Conservation (phyloP, 441 rosid species). For the Euphorbia celastroides region DNA sequence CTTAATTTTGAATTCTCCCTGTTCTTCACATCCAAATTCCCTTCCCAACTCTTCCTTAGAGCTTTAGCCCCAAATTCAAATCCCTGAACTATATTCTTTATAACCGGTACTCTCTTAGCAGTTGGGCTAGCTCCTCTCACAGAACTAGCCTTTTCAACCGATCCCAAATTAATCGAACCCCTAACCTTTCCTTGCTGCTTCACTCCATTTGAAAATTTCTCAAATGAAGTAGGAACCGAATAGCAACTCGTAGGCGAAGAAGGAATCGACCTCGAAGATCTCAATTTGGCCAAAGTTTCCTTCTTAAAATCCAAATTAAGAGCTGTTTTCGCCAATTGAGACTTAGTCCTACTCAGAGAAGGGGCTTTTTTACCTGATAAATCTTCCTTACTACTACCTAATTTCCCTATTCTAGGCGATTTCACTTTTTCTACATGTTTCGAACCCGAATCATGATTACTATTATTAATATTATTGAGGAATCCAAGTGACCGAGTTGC, state of each 20-base stretch:
- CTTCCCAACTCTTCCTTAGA: slow-evolving; percentile 96
- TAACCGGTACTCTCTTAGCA: slow-evolving; percentile 47
- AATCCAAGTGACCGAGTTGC: slow-evolving; percentile 75
- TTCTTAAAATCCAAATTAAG: slow-evolving; percentile 51
- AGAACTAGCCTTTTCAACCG: slow-evolving; percentile 44
- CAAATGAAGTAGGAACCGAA: slow-evolving; percentile 79
- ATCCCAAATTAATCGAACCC: slow-evolving; percentile 36
- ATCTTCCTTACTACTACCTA: slow-evolving; percentile 35
- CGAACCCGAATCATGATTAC: slow-evolving; percentile 27
- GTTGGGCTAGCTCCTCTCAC: slow-evolving; percentile 43
- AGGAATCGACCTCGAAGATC: slow-evolving; percentile 70
- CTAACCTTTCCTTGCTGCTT: slow-evolving; percentile 66
- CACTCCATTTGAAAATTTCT: slow-evolving; percentile 73
- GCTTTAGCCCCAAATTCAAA: slow-evolving; percentile 84
- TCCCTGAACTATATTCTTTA: slow-evolving; percentile 65
- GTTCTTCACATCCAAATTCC: slow-evolving; percentile 61
- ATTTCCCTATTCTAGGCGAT: slow-evolving; percentile 26
- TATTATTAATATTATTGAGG: slow-evolving; percentile 39
- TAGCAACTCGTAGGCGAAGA: slow-evolving; percentile 87
- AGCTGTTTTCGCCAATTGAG: slow-evolving; percentile 39
- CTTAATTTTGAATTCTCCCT: slow-evolving; percentile 44
- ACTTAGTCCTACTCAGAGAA: slow-evolving; percentile 50
- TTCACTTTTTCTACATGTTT: slow-evolving; percentile 51
- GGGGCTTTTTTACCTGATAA: slow-evolving; percentile 31
- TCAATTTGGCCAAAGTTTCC: slow-evolving; percentile 47